phyloP scores from a whole-genome alignment of 352 stramenopile genomes.

The Pythium dissimile region DNA sequence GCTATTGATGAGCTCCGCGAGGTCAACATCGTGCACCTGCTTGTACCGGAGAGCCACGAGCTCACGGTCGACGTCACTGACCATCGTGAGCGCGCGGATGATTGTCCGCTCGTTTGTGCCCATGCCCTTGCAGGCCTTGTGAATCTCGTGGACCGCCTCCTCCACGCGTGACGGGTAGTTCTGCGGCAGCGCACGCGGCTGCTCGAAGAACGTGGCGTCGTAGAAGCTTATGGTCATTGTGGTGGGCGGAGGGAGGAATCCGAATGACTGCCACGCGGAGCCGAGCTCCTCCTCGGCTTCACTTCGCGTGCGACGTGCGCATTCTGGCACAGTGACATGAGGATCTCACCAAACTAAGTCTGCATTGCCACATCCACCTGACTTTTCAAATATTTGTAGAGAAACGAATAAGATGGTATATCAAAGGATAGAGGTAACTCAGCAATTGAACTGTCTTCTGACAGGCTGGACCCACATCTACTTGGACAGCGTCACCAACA shows the following conservation, averaged over 20 bases:
- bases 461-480: not conserved
- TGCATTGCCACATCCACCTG: too few species aligned
- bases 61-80: constrained; percentile 47
- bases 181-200: constrained; percentile 8
- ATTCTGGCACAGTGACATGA: too few species aligned
- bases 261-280: not conserved
- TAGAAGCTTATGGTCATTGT: constrained; percentile 32
- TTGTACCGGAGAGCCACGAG: constrained; percentile 70
- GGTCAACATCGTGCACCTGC: constrained; percentile 49
- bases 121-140: constrained; percentile 59
- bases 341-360: too few species aligned
- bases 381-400: too few species aligned
- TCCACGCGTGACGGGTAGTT: constrained; percentile 48
- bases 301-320: too few species aligned
- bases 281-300: not conserved
- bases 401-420: constrained; percentile 7
- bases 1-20: constrained; percentile 59
- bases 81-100: constrained; percentile 39
- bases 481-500: constrained; percentile 61
- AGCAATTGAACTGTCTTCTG: not conserved
- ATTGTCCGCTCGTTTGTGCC: constrained; percentile 68
- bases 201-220: constrained; percentile 20
- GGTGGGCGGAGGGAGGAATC: not conserved
- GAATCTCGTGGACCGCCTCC: constrained; percentile 46
- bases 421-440: not conserved